A percentile compares a stretch with the other conserved stretches of the same genome.
Evolutionary conservation across 2,329 filamentous ascomycete species (phyloP).

Genomic region (Teratosphaeria viscida): DNA sequence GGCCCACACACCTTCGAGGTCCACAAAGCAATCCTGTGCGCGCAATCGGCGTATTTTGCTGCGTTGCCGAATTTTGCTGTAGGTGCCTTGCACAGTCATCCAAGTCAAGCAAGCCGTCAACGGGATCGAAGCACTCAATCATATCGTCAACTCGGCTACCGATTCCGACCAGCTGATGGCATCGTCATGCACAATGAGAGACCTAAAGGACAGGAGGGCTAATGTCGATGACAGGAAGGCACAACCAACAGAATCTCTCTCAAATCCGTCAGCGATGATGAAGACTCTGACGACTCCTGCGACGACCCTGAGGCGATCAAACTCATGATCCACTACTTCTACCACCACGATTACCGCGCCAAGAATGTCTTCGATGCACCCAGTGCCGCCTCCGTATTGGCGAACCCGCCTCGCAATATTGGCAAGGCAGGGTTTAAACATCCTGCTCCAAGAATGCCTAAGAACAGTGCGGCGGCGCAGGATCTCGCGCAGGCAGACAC

Average conservation of each 20-base stretch:
- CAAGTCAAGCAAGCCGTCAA: background rate
- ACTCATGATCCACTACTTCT: conserved; percentile 20
- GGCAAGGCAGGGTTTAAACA: background rate
- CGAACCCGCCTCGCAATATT: background rate
- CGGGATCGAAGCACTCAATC: background rate
- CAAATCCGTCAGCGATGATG: conserved; percentile 6
- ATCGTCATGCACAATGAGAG: background rate
- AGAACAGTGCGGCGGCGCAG: background rate
- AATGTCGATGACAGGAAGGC: conserved; percentile 6
- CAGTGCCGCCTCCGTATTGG: background rate
- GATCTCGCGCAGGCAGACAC: background rate
- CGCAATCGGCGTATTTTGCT: conserved; percentile 29
- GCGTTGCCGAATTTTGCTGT: conserved; percentile 6
- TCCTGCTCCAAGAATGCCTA: no score
- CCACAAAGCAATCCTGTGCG: conserved; percentile 32
- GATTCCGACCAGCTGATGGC: background rate
- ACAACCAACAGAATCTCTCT: conserved; percentile 9
- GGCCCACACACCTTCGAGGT: conserved; percentile 30
- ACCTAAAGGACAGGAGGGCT: background rate
- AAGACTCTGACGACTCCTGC: conserved; percentile 6
- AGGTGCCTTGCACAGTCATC: background rate
- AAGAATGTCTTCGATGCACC: background rate
- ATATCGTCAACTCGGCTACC: background rate
- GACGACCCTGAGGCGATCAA: conserved; percentile 17
- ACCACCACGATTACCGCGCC: conserved; percentile 16